Base-by-base conservation (phyloP, 345 rosid genomes). In the Eucalyptus melliodora region DNA sequence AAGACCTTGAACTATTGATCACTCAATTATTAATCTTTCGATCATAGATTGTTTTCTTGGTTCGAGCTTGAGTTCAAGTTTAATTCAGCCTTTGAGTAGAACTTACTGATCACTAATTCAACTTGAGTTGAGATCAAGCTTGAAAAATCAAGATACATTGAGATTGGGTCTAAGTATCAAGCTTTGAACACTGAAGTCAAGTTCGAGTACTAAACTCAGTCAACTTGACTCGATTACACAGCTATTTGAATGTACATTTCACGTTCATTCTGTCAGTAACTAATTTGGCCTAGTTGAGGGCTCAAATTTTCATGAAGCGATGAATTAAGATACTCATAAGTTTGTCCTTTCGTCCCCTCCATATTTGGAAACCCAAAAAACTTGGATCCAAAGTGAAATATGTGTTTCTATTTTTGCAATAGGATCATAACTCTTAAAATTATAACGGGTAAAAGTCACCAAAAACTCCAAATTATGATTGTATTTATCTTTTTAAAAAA, bases 391-490 rank as follows among this genome's bases (percentile, higher is more conserved):
- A 21, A 55, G 60, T 55, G 60, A 55, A 53, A 55, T 23, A 23
- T 55, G 60, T 26, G n/a, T 24, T 59, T 59, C 1, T 59, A 8
- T 59, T 59, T 26, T 11, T 24, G 30, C n/a, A 23, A 4, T 55
- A 9, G 60, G 60, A 59, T 59, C 65, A 26, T 27, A 11, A 26
- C n/a, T 26, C 65, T 59, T 59, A 26, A 59, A 59, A 59, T 59
- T 59, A 2, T 59, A 59, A 59, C 6, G 0, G 2, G 0, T 59
- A 26, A 59, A 11, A 59, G n/a, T 1, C n/a, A 59, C 10, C 14
- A 59, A 59, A 11, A 59, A 30, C 34, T 62, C 34, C 1, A 62
- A 62, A 62, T 30, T 13, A 62, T 59, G n/a, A 21, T 0, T 51
- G 2, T 51, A 51, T 51, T 6, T 6, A 50, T 50, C 53, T 50